Percentiles rank a stretch among this genome's conserved stretches.
phyloP scores from a whole-genome alignment of 805 yeast genomes.

The Candida corydali region DNA sequence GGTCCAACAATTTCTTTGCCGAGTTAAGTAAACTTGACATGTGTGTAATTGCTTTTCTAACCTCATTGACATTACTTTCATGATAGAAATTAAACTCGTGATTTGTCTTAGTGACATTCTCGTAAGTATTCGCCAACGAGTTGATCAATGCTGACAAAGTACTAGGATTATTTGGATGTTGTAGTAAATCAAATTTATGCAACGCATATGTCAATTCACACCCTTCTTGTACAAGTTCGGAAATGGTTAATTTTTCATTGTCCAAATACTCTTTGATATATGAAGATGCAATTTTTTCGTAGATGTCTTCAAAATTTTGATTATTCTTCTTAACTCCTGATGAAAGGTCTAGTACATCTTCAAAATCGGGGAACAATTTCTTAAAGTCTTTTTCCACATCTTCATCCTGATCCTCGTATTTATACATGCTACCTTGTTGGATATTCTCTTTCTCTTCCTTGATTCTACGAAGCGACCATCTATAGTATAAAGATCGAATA shows the following conservation, averaged over 20 bases:
- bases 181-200: slow-evolving; percentile 6
- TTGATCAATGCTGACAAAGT: slow-evolving; percentile 16
- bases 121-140: slow-evolving; percentile 14
- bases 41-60: slow-evolving; percentile 52
- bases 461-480: slow-evolving; percentile 77
- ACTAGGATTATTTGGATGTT: slow-evolving; percentile 17
- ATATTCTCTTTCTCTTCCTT: slow-evolving; percentile 61
- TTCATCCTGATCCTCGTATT: slow-evolving; percentile 55
- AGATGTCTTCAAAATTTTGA: slow-evolving; percentile 39
- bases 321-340: slow-evolving; percentile 14
- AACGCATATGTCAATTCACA: slow-evolving; percentile 11
- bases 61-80: slow-evolving; percentile 58
- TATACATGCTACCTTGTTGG: slow-evolving; percentile 60
- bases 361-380: slow-evolving; percentile 83
- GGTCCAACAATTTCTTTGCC: slow-evolving; percentile 45
- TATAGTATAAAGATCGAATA: slow-evolving; percentile 61
- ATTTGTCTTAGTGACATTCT: slow-evolving; percentile 7
- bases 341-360: slow-evolving; percentile 48
- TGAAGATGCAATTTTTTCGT: slow-evolving; percentile 44
- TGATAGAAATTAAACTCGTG: slow-evolving; percentile 53
- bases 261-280: slow-evolving; percentile 44
- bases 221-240: slow-evolving; percentile 39
- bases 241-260: slow-evolving; percentile 13
- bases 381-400: slow-evolving; percentile 80
- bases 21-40: slow-evolving; percentile 25